These are phyloP conservation scores for Termitomyces sp. DNA, from an alignment of 768 basidiomycete species.

Conservation along the genomic window DNA sequence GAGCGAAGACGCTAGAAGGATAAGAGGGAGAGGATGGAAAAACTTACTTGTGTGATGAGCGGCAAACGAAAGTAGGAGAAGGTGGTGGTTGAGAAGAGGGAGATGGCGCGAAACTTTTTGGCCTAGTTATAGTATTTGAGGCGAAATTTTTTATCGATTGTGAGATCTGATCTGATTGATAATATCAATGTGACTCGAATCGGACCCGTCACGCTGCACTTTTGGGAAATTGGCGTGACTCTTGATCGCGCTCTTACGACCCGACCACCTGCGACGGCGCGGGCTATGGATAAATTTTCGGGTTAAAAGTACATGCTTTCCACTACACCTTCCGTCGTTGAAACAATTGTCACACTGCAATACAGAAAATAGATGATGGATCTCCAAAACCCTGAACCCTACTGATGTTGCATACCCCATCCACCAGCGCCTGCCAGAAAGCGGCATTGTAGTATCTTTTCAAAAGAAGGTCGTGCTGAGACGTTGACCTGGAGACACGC, in stretches of 20 bases:
- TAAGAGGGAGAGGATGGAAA: conserved; percentile 8
- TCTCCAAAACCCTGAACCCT: conserved; percentile 10
- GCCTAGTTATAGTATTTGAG: conserved; percentile 53
- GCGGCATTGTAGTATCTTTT: conserved; percentile 68
- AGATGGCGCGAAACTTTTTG: conserved; percentile 40
- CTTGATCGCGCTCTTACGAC: background rate
- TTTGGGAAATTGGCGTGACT: conserved; percentile 1
- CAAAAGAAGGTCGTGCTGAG: conserved; percentile 77
- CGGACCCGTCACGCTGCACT: conserved; percentile 16
- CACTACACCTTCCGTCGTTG: conserved; percentile 1
- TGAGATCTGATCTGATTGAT: conserved; percentile 52
- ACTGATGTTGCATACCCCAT: conserved; percentile 45
- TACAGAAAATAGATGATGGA: conserved; percentile 9
- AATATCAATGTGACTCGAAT: conserved; percentile 37
- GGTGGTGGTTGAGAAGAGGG: conserved; percentile 46
- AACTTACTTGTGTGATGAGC: conserved; percentile 32
- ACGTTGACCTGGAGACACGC: conserved; percentile 83
- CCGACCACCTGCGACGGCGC: background rate
- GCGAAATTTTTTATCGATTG: conserved; percentile 57
- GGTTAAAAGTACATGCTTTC: conserved; percentile 6
- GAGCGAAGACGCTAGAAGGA: conserved; percentile 4
- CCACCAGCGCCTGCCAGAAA: conserved; percentile 78
- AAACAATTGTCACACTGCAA: background rate
- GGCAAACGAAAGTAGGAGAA: conserved; percentile 27
- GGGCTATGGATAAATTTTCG: background rate